Evolutionary conservation across 495 filamentous ascomycete species (phyloP).

Genomic region (Staphylotrichum tortipilum): DNA sequence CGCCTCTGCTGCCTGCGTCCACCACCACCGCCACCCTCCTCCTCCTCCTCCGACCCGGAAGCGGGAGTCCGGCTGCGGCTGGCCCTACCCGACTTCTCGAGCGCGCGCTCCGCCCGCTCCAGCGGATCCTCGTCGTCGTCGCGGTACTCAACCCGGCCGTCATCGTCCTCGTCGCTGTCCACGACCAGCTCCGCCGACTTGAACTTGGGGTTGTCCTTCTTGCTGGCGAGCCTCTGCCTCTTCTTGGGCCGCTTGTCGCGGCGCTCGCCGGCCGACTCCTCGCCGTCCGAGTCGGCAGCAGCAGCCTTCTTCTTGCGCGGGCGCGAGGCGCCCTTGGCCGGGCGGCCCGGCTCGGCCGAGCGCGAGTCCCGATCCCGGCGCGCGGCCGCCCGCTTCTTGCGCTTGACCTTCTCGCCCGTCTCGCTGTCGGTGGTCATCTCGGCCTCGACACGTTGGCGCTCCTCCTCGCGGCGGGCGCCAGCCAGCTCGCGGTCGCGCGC

Average conservation of each 20-base stretch:
- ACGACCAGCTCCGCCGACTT: conserved; percentile 76
- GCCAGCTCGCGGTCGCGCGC: conserved; percentile 67
- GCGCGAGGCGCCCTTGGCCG: conserved; percentile 6
- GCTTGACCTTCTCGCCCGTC: conserved; percentile 67
- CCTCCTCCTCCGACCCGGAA: conserved; percentile 10
- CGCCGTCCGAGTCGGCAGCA: neutral
- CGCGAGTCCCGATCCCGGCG: conserved; percentile 6
- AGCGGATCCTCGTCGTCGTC: conserved; percentile 28
- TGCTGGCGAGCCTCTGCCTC: conserved; percentile 52
- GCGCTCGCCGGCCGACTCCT: conserved; percentile 41
- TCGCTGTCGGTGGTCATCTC: conserved; percentile 68
- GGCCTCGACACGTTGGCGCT: conserved; percentile 55
- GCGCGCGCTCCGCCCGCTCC: conserved; percentile 32
- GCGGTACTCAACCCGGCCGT: conserved; percentile 19
- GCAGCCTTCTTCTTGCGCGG: conserved; percentile 13
- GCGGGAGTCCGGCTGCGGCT: neutral
- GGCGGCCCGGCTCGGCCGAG: conserved; percentile 9
- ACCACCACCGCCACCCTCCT: conserved; percentile 16
- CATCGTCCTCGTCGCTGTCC: conserved; percentile 51
- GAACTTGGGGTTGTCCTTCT: conserved; percentile 52
- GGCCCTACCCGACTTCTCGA: conserved; percentile 18
- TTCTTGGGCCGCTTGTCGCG: conserved; percentile 42
- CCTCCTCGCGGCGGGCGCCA: conserved; percentile 61
- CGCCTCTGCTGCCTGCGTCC: conserved; percentile 17
- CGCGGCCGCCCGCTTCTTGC: conserved; percentile 55